Evolutionary conservation across 768 basidiomycete genomes (phyloP).

Genomic region (Rhodotorula toruloides): DNA sequence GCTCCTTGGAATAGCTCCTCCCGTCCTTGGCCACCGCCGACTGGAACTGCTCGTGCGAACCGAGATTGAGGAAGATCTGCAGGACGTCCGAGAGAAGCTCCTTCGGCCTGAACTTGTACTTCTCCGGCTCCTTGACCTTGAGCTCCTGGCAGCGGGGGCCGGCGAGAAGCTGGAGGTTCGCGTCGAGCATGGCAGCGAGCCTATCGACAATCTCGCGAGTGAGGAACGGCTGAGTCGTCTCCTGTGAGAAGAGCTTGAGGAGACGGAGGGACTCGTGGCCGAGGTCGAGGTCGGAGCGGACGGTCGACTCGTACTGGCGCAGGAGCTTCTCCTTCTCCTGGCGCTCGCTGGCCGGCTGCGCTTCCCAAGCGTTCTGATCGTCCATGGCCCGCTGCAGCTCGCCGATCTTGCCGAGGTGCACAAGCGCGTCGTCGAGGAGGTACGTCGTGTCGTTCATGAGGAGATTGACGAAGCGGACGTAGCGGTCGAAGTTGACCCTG

Average conservation of each 20-base stretch:
- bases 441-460: slow-evolving; percentile 99
- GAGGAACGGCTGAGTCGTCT: slow-evolving; percentile 88
- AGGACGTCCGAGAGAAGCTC: slow-evolving; percentile 76
- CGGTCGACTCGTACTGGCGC: slow-evolving; percentile 73
- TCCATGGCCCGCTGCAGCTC: slow-evolving; percentile 80
- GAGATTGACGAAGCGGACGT: slow-evolving; percentile 90
- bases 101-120: slow-evolving; percentile 81
- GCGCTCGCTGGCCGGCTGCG: slow-evolving; percentile 63
- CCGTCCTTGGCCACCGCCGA: slow-evolving; percentile 88
- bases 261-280: slow-evolving; percentile 84
- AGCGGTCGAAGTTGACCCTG: slow-evolving; percentile 76
- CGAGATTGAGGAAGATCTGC: slow-evolving; percentile 83
- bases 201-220: slow-evolving; percentile 92
- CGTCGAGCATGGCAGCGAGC: slow-evolving; percentile 92
- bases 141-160: slow-evolving; percentile 85
- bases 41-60: slow-evolving; percentile 70
- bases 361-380: slow-evolving; percentile 63
- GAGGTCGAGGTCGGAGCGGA: slow-evolving; percentile 77
- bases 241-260: slow-evolving; percentile 83
- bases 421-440: slow-evolving; percentile 91
- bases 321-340: slow-evolving; percentile 76
- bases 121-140: slow-evolving; percentile 75
- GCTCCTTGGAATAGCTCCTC: slow-evolving; percentile 74
- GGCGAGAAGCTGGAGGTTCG: slow-evolving; percentile 80
- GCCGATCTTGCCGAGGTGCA: slow-evolving; percentile 80